Base-by-base conservation (phyloP, 768 basidiomycete genomes). In the Mycena vitilis region DNA sequence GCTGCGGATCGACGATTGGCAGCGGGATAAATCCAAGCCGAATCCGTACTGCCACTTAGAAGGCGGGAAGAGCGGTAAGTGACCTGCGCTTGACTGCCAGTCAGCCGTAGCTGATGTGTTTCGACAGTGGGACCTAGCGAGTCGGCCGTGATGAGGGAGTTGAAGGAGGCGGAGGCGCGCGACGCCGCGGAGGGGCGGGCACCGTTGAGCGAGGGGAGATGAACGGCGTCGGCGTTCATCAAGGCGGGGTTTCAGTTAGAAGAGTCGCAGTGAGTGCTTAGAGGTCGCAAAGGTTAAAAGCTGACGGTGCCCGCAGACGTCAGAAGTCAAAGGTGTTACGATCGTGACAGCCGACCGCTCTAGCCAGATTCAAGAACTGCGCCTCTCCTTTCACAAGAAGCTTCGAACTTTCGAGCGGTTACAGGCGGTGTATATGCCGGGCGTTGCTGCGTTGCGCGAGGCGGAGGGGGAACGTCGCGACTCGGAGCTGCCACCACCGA, bases 31-130 rank as follows among this genome's bases (percentile, higher is more conserved):
- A 0, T 36, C 48, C 0, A 36, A 58, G 20, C 55, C 61, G 4
- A 68, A 68, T 22, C 67, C 67, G 1, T 68, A 68, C 25, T 42
- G 40, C 38, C 38, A 8, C 40, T 42, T 42, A 9, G 40, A 42
- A 9, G 40, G 40, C 16, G 40, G 40, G 16, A 42, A 42, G 40
- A 42, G 40, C 40, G 40, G 40, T 42, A 16, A 4, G 40, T 42
- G 16, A 8, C 2, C 16, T 42, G 40, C 40, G 10, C 2, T 12
- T 11, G 40, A 8, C 7, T 42, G 40, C 2, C 10, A 42, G 4
- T 12, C 2, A 3, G 40, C 2, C 40, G 10, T 12, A 42, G 38
- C 40, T 12, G 40, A 42, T 16, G 40, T 42, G 10, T 9, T 36
- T 10, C 9, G 5, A 5, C 37, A 58, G 57, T 9, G 15, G 57